Percentiles rank a stretch among this genome's conserved stretches.
These are phyloP conservation scores for Agrocybe praecox DNA, from an alignment of 768 basidiomycete genomes.

Conservation along the genomic window DNA sequence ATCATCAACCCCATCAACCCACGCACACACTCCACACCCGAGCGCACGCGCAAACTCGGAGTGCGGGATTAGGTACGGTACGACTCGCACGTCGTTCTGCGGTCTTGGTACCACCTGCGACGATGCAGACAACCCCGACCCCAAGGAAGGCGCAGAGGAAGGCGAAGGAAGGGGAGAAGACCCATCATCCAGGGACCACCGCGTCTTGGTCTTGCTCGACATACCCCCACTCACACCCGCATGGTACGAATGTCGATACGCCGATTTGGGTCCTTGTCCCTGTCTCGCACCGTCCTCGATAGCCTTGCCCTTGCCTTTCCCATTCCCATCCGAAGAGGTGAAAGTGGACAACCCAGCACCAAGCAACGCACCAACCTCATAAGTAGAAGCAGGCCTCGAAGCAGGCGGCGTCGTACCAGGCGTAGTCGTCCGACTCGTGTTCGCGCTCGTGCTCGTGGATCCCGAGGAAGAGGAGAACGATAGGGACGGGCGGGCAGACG, in stretches of 20 bases:
- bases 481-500: neutral
- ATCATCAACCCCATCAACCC: neutral
- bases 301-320: neutral
- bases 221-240: neutral
- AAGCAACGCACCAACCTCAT: neutral
- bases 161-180: neutral
- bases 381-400: neutral
- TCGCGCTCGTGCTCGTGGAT: no score
- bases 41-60: conserved; percentile 15
- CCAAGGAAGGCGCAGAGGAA: neutral
- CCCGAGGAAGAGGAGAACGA: neutral
- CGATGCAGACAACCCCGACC: conserved; percentile 3
- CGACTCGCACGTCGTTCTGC: no score
- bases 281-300: neutral
- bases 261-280: neutral
- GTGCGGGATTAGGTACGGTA: conserved; percentile 26
- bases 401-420: neutral
- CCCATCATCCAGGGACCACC: neutral
- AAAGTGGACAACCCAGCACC: no score
- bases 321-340: no score
- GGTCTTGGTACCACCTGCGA: no score
- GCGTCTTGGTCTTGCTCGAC: neutral
- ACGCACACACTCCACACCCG: neutral
- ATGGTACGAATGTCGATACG: neutral
- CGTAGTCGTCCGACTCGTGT: neutral